A percentile compares a stretch with the other conserved stretches of the same genome.
Conservation (phyloP, 352 stramenopile species). For the Albugo laibachii region DNA sequence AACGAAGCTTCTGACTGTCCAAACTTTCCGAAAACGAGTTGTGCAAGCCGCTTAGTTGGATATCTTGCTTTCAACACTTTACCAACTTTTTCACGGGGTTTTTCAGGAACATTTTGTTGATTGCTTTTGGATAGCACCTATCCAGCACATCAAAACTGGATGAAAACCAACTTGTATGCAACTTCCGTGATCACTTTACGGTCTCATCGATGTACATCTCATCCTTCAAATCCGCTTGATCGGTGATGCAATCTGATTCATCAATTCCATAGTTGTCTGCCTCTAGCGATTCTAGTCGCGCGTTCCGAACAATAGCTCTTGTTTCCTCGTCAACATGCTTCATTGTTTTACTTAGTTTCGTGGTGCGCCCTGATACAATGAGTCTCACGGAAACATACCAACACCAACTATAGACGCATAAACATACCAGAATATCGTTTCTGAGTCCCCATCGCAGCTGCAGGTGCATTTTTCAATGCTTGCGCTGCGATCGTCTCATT, state of each 20-base stretch:
- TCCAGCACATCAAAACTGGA: not conserved
- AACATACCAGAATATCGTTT: constrained; percentile 44
- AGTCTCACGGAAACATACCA: not conserved
- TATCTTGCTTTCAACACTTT: constrained; percentile 33
- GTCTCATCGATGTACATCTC: constrained; percentile 66
- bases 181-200: not conserved
- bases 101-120: not conserved
- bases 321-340: constrained; percentile 65
- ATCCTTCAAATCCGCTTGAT: constrained; percentile 26
- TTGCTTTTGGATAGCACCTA: not conserved
- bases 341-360: constrained; percentile 70
- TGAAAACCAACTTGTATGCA: not conserved
- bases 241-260: constrained; percentile 22
- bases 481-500: constrained; percentile 39
- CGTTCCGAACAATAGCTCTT: constrained; percentile 61
- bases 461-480: not conserved
- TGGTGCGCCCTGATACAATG: constrained; percentile 24
- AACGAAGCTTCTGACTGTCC: not conserved
- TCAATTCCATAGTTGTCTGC: constrained; percentile 60
- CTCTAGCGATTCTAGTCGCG: constrained; percentile 72
- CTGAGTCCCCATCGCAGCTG: constrained; percentile 7
- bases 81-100: not conserved
- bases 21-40: constrained; percentile 76
- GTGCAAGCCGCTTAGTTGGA: constrained; percentile 47
- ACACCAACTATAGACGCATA: not conserved